Evolutionary conservation across 2,329 filamentous ascomycete species (phyloP).

Genomic region (Microcyclospora tardicrescens): DNA sequence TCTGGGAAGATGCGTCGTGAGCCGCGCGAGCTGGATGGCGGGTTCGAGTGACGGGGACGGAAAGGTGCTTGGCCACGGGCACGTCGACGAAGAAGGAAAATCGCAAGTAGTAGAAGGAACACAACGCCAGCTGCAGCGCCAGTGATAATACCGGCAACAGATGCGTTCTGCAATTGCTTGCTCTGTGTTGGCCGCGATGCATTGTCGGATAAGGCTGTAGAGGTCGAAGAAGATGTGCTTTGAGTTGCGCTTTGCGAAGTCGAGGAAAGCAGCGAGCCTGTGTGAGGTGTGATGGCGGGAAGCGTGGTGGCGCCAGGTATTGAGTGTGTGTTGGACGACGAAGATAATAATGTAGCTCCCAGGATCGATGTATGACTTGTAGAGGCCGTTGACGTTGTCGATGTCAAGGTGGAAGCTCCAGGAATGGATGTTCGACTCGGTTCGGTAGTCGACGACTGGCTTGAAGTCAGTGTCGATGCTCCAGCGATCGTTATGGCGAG

Average conservation of each 20-base stretch:
- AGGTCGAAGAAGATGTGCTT: too few relatives aligned
- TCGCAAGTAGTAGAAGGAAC: constrained; percentile 4
- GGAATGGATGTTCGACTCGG: not conserved
- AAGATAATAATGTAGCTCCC: not conserved
- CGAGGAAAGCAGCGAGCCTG: not conserved
- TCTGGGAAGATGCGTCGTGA: constrained; percentile 6
- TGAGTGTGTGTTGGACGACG: not conserved
- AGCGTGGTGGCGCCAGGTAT: not conserved
- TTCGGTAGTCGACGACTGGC: not conserved
- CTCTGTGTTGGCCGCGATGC: too few relatives aligned
- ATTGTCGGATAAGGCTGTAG: too few relatives aligned
- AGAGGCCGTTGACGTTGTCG: not conserved
- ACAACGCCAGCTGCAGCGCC: constrained; percentile 8
- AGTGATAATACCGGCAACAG: constrained; percentile 10
- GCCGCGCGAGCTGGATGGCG: constrained; percentile 2
- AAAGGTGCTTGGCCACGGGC: constrained; percentile 4
- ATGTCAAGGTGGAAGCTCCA: not conserved
- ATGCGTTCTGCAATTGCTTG: constrained; percentile 7
- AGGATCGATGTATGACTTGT: not conserved
- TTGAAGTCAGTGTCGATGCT: not conserved
- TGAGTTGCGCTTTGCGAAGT: too few relatives aligned
- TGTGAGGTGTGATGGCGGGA: not conserved
- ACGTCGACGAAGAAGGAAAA: constrained; percentile 7
- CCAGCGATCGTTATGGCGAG: not conserved
- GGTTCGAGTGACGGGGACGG: not conserved